Conservation (phyloP, 2,329 filamentous ascomycete genomes). For the Alternaria sp. region DNA sequence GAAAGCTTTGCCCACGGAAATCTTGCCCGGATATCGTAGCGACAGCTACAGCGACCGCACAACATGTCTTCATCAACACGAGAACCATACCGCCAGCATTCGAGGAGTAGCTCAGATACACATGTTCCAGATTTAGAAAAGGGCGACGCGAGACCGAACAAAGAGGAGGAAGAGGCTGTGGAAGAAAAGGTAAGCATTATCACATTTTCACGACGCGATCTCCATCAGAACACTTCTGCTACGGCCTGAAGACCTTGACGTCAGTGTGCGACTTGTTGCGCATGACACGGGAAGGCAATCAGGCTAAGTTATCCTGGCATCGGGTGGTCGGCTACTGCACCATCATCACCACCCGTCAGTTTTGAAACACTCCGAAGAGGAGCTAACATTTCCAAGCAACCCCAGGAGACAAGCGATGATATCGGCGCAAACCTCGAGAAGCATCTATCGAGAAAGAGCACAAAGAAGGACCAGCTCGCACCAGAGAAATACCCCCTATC, state of each 20-base stretch:
- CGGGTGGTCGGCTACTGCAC: not conserved
- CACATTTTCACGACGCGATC: not conserved
- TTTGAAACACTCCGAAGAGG: not conserved
- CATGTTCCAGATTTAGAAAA: constrained; percentile 25
- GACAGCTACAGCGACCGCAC: not conserved
- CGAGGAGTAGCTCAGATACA: constrained; percentile 33
- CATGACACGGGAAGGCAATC: not conserved
- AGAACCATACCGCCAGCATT: constrained; percentile 21
- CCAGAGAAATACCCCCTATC: constrained; percentile 39
- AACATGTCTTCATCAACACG: constrained; percentile 23
- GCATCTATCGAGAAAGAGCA: constrained; percentile 40
- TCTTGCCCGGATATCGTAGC: not conserved
- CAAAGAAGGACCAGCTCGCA: constrained; percentile 32
- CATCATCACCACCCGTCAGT: not conserved
- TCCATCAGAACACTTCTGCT: not conserved
- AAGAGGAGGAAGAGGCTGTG: constrained; percentile 2
- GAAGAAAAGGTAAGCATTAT: constrained; percentile 13
- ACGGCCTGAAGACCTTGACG: not conserved
- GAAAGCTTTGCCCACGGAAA: not conserved
- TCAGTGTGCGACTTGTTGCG: not conserved
- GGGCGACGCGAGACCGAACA: constrained; percentile 15
- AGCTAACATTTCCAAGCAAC: constrained; percentile 8
- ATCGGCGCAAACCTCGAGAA: constrained; percentile 37
- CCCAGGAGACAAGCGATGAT: constrained; percentile 18
- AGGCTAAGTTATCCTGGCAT: not conserved